Percentiles rank a stretch among this genome's conserved stretches.
Conservation (phyloP, 2,329 filamentous ascomycete genomes). For the Ambrosiella xylebori region DNA sequence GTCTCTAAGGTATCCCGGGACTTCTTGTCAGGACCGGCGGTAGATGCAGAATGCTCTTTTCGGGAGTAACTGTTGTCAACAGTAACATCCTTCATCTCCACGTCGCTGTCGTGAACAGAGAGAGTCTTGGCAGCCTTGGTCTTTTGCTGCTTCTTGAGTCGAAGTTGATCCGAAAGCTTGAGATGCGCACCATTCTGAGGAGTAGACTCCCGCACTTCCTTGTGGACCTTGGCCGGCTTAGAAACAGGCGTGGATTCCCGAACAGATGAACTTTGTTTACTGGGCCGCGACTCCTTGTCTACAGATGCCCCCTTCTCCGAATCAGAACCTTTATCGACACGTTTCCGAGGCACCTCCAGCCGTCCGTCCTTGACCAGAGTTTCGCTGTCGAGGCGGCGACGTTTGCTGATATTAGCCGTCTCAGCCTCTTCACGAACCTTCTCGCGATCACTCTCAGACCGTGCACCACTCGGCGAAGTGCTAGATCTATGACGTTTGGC, state of each 20-base stretch:
- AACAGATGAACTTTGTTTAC: slow-evolving; percentile 16
- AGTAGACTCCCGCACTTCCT: slow-evolving; percentile 11
- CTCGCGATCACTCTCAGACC: slow-evolving; percentile 22
- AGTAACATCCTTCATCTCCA: slow-evolving; percentile 34
- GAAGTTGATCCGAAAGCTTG: slow-evolving; percentile 22
- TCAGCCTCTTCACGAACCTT: slow-evolving; percentile 35
- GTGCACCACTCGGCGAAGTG: slow-evolving; percentile 35
- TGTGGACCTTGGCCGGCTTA: slow-evolving; percentile 13
- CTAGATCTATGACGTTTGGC: slow-evolving; percentile 43
- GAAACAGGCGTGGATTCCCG: slow-evolving; percentile 5
- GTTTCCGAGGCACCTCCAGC: slow-evolving; percentile 19
- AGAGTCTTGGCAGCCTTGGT: slow-evolving; percentile 17
- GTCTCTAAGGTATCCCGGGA: not conserved
- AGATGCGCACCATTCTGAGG: slow-evolving; percentile 16
- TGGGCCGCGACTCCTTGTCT: slow-evolving; percentile 25
- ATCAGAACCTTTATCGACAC: not conserved
- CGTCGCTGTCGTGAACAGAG: slow-evolving; percentile 30
- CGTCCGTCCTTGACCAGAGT: slow-evolving; percentile 23
- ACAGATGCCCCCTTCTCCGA: not conserved
- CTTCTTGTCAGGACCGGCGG: not conserved
- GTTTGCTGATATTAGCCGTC: slow-evolving; percentile 35
- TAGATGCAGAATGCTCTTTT: slow-evolving; percentile 14
- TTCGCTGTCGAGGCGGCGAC: slow-evolving; percentile 39
- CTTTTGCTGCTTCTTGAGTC: slow-evolving; percentile 24
- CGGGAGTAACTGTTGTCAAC: not conserved